These are phyloP conservation scores for Xylaria digitata DNA, from an alignment of 2,329 filamentous ascomycete genomes.

Conservation along the genomic window DNA sequence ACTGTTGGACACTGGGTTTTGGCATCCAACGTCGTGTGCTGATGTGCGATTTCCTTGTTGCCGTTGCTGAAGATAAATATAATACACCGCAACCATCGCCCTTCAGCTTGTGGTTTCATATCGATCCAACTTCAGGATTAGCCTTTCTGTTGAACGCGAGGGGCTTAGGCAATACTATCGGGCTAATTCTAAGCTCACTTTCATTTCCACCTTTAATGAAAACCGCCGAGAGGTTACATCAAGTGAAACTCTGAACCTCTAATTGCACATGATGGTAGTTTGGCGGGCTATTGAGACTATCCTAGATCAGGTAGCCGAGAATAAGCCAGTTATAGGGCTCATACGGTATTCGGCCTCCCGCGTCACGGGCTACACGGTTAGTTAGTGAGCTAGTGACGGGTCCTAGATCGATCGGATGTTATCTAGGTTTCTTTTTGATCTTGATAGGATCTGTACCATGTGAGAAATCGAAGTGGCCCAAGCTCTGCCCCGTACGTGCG, in stretches of 20 bases:
- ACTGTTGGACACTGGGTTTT: too few relatives aligned
- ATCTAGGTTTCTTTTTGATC: neutral
- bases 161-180: too few relatives aligned
- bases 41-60: too few relatives aligned
- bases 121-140: too few relatives aligned
- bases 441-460: neutral
- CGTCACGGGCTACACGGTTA: neutral
- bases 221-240: neutral
- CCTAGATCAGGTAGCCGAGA: neutral
- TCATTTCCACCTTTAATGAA: neutral
- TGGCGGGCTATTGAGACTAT: neutral
- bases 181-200: too few relatives aligned
- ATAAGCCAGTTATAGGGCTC: neutral
- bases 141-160: too few relatives aligned
- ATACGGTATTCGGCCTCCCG: neutral
- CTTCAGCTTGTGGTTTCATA: too few relatives aligned
- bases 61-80: too few relatives aligned
- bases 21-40: too few relatives aligned
- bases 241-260: neutral
- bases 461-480: neutral
- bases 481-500: neutral
- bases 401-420: neutral
- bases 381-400: neutral
- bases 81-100: too few relatives aligned
- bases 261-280: neutral